Conservation (phyloP, 73 alveolate species). For the Uronychia binucleata region DNA sequence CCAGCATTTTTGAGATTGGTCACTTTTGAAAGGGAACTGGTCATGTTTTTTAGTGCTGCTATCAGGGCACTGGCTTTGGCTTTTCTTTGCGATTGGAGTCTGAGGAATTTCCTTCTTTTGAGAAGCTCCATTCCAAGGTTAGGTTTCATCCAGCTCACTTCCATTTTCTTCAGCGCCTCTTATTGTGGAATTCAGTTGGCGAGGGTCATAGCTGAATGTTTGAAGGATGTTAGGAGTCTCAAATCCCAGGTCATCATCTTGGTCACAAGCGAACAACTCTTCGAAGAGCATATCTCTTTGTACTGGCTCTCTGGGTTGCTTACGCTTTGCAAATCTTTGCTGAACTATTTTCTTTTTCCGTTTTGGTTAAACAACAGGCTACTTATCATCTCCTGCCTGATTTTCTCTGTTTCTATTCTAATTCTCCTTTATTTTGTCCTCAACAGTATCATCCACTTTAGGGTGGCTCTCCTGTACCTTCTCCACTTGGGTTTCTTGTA, state of each 20-base stretch:
- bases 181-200: background rate
- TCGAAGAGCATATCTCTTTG: background rate
- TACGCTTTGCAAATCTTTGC: no score
- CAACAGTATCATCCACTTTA: no score
- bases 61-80: background rate
- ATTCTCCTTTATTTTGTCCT: no score
- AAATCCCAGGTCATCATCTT: background rate
- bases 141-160: background rate
- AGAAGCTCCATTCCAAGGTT: background rate
- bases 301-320: background rate
- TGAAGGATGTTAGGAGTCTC: background rate
- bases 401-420: no score
- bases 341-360: no score
- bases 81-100: background rate
- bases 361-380: no score
- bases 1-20: no score
- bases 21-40: no score
- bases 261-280: background rate
- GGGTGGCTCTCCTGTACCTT: no score
- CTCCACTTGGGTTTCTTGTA: no score
- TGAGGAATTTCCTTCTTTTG: background rate
- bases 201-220: background rate
- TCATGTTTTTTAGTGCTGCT: no score
- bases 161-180: background rate
- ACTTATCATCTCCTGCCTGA: no score